Evolutionary conservation across 352 stramenopile species (phyloP).

Genomic region (Globisporangium yorkense): DNA sequence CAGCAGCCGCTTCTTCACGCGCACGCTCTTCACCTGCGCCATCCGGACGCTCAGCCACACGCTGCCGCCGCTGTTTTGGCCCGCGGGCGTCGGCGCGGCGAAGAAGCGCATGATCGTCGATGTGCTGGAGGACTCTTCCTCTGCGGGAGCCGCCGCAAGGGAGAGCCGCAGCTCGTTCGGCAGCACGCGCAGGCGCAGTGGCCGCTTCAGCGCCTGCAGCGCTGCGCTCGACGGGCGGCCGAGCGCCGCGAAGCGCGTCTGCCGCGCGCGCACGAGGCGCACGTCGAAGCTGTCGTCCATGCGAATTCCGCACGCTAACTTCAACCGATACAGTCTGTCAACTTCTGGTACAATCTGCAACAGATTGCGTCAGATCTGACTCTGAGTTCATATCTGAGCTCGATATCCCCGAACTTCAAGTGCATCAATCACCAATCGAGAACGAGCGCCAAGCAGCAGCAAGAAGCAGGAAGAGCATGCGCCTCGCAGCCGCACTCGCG

Average conservation of each 20-base stretch:
- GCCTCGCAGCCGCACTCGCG: constrained; percentile 13
- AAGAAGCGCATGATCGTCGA: constrained; percentile 8
- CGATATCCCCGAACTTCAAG: background rate
- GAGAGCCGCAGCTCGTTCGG: constrained; percentile 18
- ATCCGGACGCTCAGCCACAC: constrained; percentile 4
- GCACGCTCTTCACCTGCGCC: constrained; percentile 21
- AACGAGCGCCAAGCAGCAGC: too few species aligned
- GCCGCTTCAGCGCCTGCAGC: constrained; percentile 29
- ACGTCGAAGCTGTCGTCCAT: constrained; percentile 20
- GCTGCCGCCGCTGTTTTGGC: too few species aligned
- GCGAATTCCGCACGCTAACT: constrained; percentile 9
- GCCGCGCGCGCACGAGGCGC: constrained; percentile 24
- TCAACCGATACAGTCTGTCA: constrained; percentile 7
- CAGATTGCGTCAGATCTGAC: background rate
- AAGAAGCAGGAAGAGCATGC: constrained; percentile 12
- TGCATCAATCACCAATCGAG: background rate
- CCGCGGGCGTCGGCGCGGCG: background rate
- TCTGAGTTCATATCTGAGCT: background rate
- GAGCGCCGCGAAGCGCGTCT: background rate
- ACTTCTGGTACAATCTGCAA: background rate
- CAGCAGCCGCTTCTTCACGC: constrained; percentile 29
- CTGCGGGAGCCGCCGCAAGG: background rate
- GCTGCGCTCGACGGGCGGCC: background rate
- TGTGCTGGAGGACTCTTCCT: background rate
- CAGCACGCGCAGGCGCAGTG: constrained; percentile 20